Base-by-base conservation (phyloP, 2,329 filamentous ascomycete species). In the Aphanoascus verrucosus region DNA sequence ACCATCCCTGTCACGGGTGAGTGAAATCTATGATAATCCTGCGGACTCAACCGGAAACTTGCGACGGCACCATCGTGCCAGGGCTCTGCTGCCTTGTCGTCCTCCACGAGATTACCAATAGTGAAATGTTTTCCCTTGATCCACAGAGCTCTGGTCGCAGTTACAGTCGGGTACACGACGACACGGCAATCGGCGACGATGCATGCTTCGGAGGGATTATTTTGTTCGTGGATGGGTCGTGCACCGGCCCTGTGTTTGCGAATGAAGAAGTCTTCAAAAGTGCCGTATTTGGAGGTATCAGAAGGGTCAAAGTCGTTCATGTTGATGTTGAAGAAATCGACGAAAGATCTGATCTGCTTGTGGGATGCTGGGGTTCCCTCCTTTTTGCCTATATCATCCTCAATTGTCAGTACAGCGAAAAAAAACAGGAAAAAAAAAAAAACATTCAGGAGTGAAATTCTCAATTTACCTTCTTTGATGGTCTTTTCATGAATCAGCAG, bases 11-110 rank as follows among this genome's bases (percentile, higher is more conserved):
- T 62, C 2, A 74, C 69, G 2, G 72, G 73, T 2, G 66, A 67
- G 60, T 74, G 72, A 56, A 69, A 75, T 3, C 72, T 65, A 57
- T 75, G 72, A 55, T 74, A 74, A 58, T 74, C 71, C 62, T 74
- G 72, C 9, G 71, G 70, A 23, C 65, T 68, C 1, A 75, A 60
- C 3, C 69, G 64, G 53, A 72, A 73, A 52, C 69, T 72, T 4
- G 70, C 72, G 7, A 74, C 61, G 0, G 67, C 61, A 0, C 65
- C 69, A 14, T 67, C 62, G 4, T 60, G 59, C 53, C 69, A 74
- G 20, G 58, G 55, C n/a, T 59, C 55, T 4, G 65, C 67, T 0
- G 68, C 56, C n/a, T 52, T 28, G 9, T 37, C 58, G 52, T 70
- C 67, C 54, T 65, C 65, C 6, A 73, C 60, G 0, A 75, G 61